A percentile compares a stretch with the other conserved stretches of the same genome.
Conservation (phyloP, 202 grass and related monocot genomes). For the Panicum hallii region DNA sequence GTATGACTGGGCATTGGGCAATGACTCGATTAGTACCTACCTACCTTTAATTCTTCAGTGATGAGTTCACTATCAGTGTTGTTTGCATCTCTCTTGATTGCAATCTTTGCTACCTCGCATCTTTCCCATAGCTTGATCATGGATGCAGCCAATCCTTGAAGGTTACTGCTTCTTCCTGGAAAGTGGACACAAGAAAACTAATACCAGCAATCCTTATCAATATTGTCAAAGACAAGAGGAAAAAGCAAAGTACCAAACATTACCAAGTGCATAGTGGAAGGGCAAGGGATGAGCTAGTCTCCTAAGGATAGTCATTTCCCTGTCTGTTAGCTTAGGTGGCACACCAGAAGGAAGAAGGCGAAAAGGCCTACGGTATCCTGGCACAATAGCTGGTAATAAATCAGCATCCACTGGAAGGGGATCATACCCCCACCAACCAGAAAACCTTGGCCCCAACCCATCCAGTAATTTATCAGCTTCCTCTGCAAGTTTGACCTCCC, state of each 20-base stretch:
- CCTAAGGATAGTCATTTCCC: slow-evolving; percentile 85
- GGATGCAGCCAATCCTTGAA: slow-evolving; percentile 85
- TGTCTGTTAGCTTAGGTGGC: slow-evolving; percentile 77
- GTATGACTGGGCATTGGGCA: not conserved
- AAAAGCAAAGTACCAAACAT: slow-evolving; percentile 36
- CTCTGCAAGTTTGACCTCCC: slow-evolving; percentile 82
- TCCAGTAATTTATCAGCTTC: slow-evolving; percentile 74
- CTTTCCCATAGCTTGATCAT: slow-evolving; percentile 97
- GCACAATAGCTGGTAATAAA: slow-evolving; percentile 73
- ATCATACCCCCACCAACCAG: slow-evolving; percentile 88
- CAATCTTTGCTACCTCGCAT: slow-evolving; percentile 92
- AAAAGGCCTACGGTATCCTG: slow-evolving; percentile 87
- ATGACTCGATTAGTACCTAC: slow-evolving; percentile 43
- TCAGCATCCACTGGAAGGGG: slow-evolving; percentile 87
- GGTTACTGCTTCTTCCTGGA: slow-evolving; percentile 79
- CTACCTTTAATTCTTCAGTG: slow-evolving; percentile 85
- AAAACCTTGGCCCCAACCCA: slow-evolving; percentile 79
- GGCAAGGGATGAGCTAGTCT: slow-evolving; percentile 69
- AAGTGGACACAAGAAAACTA: slow-evolving; percentile 35
- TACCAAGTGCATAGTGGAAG: slow-evolving; percentile 91
- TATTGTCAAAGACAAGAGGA: slow-evolving; percentile 1
- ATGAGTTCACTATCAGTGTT: slow-evolving; percentile 66
- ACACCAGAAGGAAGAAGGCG: slow-evolving; percentile 86
- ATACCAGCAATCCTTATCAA: slow-evolving; percentile 4
- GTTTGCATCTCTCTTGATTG: slow-evolving; percentile 76